phyloP scores from a whole-genome alignment of 2,329 filamentous ascomycete species.

The Sclerotinia minor region DNA sequence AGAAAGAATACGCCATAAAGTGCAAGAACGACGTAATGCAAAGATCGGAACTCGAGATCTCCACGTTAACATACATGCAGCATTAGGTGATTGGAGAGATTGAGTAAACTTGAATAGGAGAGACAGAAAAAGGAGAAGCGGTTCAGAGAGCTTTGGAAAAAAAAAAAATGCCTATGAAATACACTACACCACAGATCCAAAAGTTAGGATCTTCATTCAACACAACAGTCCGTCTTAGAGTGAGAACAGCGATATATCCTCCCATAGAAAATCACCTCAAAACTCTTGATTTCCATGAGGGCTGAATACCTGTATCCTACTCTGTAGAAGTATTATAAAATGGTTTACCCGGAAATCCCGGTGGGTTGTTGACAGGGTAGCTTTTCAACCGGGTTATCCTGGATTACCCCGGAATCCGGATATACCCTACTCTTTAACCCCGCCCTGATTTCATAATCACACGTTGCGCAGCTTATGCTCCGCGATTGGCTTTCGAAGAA shows the following conservation, averaged over 20 bases:
- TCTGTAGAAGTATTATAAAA: no score
- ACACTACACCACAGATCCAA: neutral
- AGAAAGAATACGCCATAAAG: no score
- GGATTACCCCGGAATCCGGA: no score
- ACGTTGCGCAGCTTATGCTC: no score
- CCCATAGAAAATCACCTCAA: neutral
- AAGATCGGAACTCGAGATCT: neutral
- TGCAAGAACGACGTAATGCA: neutral
- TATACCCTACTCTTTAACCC: no score
- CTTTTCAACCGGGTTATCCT: no score
- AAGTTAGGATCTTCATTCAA: neutral
- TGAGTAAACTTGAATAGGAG: neutral
- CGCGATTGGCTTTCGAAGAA: neutral
- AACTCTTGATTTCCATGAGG: neutral
- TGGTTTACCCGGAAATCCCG: no score
- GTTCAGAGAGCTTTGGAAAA: neutral
- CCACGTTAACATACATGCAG: no score
- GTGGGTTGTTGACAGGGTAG: no score
- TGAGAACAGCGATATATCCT: neutral
- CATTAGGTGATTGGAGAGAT: neutral
- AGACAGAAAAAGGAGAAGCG: neutral
- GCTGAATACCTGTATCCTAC: no score
- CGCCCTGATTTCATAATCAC: neutral
- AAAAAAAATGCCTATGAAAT: neutral
- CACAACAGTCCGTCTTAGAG: neutral